phyloP scores from a whole-genome alignment of 768 basidiomycete species.

The Trametes cingulata region DNA sequence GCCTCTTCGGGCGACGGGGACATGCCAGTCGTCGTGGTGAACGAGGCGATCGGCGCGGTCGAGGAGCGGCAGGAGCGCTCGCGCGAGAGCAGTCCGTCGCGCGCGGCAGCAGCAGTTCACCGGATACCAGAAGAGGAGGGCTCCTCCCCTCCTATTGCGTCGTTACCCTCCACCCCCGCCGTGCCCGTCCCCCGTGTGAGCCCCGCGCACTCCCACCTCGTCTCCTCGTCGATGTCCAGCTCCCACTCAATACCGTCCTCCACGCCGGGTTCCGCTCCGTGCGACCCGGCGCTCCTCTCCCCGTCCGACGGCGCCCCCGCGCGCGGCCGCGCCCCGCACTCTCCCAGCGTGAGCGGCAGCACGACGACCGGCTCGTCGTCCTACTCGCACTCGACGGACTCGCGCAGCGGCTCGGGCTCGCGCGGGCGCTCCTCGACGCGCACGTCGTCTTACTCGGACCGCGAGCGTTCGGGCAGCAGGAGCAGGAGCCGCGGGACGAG shows the following conservation, averaged over 20 bases:
- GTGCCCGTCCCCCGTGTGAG: slow-evolving; percentile 28
- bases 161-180: slow-evolving; percentile 19
- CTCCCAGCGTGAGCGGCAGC: slow-evolving; percentile 25
- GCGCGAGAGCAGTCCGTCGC: slow-evolving; percentile 23
- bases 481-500: slow-evolving; percentile 35
- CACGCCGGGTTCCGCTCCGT: not conserved
- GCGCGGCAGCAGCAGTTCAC: not conserved
- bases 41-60: slow-evolving; percentile 34
- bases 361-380: slow-evolving; percentile 32
- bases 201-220: slow-evolving; percentile 35
- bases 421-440: slow-evolving; percentile 60
- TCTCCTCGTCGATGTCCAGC: slow-evolving; percentile 27
- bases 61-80: slow-evolving; percentile 36
- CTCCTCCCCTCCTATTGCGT: slow-evolving; percentile 7
- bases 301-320: slow-evolving; percentile 22
- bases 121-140: slow-evolving; percentile 2
- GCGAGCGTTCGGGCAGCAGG: slow-evolving; percentile 45
- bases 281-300: slow-evolving; percentile 26
- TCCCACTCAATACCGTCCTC: slow-evolving; percentile 27
- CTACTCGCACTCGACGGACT: slow-evolving; percentile 32
- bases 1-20: slow-evolving; percentile 6
- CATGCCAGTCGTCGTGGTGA: slow-evolving; percentile 37
- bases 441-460: slow-evolving; percentile 54
- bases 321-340: slow-evolving; percentile 25
- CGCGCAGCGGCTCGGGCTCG: slow-evolving; percentile 30